Conservation (phyloP, 257 asterid genomes). For the Solanum stenotomum region DNA sequence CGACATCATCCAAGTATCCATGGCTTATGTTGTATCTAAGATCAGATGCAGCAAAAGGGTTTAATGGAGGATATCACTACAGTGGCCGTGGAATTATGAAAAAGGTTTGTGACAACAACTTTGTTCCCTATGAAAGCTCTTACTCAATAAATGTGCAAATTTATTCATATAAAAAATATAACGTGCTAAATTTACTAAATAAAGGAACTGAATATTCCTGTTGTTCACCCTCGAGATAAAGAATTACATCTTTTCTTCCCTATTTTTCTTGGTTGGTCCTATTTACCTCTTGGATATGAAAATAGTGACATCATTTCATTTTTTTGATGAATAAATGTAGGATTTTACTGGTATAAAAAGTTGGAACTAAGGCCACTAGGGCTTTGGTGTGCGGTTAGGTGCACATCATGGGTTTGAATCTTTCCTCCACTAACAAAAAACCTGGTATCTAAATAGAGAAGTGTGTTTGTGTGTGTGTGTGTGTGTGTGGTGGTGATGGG, state of each 20-base stretch:
- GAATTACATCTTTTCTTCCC: neutral
- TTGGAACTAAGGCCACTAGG: neutral
- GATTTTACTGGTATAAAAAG: neutral
- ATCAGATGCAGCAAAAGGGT: slow-evolving; percentile 65
- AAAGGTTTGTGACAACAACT: slow-evolving; percentile 25
- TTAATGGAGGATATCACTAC: slow-evolving; percentile 80
- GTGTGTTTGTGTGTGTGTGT: neutral
- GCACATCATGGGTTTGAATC: neutral
- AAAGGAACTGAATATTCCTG: neutral
- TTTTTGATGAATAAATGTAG: neutral
- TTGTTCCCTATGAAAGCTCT: neutral
- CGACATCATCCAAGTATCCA: slow-evolving; percentile 66
- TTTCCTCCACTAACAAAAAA: neutral
- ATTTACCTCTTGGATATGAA: neutral
- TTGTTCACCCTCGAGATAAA: neutral
- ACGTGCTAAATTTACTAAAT: neutral
- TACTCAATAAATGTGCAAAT: neutral
- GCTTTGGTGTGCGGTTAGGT: neutral
- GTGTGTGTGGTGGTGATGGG: neutral
- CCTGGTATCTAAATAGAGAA: neutral
- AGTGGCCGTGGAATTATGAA: slow-evolving; percentile 67
- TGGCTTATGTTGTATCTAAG: slow-evolving; percentile 86
- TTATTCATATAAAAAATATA: neutral
- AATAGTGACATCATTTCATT: neutral
- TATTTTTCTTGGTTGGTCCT: neutral